Base-by-base conservation (phyloP, 192 early-diverging fungal species). In the Kappamyces sp. region DNA sequence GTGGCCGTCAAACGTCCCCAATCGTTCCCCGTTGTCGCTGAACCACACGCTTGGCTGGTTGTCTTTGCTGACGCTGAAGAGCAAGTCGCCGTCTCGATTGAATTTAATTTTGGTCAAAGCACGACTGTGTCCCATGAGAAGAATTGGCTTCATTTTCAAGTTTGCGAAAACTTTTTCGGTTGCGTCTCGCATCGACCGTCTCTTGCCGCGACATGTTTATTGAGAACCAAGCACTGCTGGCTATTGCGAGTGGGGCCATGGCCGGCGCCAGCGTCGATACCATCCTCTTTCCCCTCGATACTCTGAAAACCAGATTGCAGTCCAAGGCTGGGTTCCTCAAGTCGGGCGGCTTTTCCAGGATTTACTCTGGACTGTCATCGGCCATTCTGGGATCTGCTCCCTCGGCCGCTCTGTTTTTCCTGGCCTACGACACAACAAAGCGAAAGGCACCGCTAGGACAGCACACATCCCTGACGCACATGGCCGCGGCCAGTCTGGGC, bases 31-130 rank as follows among this genome's bases (percentile, higher is more conserved):
- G 69, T 95, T 99, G 75, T 93, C 89, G 46, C 94, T 90, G 67
- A 87, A 97, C 97, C 97, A 99, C 47, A 91, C 88, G 63, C 87
- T 92, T 46, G 90, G 87, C 55, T 89, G 80, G 62, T 87, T 88
- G 82, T 99, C 97, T 75, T 99, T 99, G 39, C 91, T 85, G 51
- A 84, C 86, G 4, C 92, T 89, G 78, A 99, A 95, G 51, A 99
- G 74, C 57, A 99, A 80, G 74, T 99, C 97, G 42, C 97, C 97
- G 68, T 97, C 97, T 38, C 78, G 66, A 83, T 99, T 99, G 86
- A 97, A 99, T 71, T 91, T 91, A 73, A 99, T 86, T 69, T 92
- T 92, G 40, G 97, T 99, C 62, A 99, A 75, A 40, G 97, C 86
- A 79, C 97, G 90, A 48, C 83, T 85, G 77, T 99, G 97, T 48